These are phyloP conservation scores for Pyrus communis DNA, from an alignment of 306 rosid genomes.

Conservation along the genomic window DNA sequence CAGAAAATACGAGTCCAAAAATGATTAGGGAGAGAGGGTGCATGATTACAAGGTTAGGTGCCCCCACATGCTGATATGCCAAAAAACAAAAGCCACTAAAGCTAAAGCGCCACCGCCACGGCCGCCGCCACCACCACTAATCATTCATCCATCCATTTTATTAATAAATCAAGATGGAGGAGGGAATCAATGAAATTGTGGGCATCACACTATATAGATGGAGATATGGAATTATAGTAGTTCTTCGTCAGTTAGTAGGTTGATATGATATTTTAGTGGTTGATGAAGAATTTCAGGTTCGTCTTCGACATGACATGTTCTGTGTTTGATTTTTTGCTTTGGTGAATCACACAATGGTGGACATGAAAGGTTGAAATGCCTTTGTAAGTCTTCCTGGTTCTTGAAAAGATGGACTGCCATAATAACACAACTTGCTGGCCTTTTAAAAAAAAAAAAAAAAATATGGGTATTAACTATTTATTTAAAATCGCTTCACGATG, in stretches of 20 bases:
- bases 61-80: slow-evolving; percentile 48
- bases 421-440: no score
- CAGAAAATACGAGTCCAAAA: background rate
- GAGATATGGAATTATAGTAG: no score
- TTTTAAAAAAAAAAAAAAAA: no score
- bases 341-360: no score
- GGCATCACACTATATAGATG: no score
- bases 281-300: no score
- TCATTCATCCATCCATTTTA: slow-evolving; percentile 3
- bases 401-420: no score
- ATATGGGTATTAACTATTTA: no score
- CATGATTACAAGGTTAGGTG: slow-evolving; percentile 29
- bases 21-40: background rate
- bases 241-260: no score
- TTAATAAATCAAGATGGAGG: background rate
- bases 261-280: no score
- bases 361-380: rapidly evolving
- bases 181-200: background rate
- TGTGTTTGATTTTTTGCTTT: rapidly evolving
- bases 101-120: background rate
- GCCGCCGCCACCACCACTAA: slow-evolving; percentile 37
- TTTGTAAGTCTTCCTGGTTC: rapidly evolving
- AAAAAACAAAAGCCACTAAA: background rate
- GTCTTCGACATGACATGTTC: rapidly evolving
- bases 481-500: no score